Evolutionary conservation across 2,329 filamentous ascomycete genomes (phyloP).

Genomic region (Xylaria sp.): DNA sequence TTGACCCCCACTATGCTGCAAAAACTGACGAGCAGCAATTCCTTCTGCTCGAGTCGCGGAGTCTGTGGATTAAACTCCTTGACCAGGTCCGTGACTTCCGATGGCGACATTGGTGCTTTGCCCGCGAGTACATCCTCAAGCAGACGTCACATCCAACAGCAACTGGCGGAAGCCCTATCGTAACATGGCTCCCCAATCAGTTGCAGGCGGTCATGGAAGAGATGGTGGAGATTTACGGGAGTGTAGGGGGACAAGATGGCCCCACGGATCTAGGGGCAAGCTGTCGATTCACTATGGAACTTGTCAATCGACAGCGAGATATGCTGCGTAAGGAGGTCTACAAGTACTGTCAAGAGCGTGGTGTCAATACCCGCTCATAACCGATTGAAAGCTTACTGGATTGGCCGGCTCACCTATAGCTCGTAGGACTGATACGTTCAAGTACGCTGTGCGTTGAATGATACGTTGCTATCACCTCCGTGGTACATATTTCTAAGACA

Average conservation of each 20-base stretch:
- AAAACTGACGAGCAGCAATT: conserved; percentile 44
- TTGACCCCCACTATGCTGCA: conserved; percentile 52
- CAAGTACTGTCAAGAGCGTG: conserved; percentile 75
- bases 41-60: conserved; percentile 65
- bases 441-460: background rate
- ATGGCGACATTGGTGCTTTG: conserved; percentile 88
- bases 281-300: conserved; percentile 72
- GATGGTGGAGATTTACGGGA: conserved; percentile 69
- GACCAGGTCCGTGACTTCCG: conserved; percentile 83
- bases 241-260: conserved; percentile 52
- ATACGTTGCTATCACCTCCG: conserved; percentile 16
- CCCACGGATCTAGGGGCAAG: conserved; percentile 57
- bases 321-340: conserved; percentile 77
- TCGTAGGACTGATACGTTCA: background rate
- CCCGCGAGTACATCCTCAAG: conserved; percentile 85
- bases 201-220: conserved; percentile 77
- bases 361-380: conserved; percentile 38
- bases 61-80: conserved; percentile 72
- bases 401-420: background rate
- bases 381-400: background rate
- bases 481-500: conserved; percentile 3
- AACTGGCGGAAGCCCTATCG: conserved; percentile 82
- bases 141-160: conserved; percentile 79
- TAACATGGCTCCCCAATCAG: conserved; percentile 87
- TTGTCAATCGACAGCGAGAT: conserved; percentile 69